A percentile compares a stretch with the other conserved stretches of the same genome.
These are phyloP conservation scores for Epichloe aotearoae DNA, from an alignment of 2,329 filamentous ascomycete species.

Conservation along the genomic window DNA sequence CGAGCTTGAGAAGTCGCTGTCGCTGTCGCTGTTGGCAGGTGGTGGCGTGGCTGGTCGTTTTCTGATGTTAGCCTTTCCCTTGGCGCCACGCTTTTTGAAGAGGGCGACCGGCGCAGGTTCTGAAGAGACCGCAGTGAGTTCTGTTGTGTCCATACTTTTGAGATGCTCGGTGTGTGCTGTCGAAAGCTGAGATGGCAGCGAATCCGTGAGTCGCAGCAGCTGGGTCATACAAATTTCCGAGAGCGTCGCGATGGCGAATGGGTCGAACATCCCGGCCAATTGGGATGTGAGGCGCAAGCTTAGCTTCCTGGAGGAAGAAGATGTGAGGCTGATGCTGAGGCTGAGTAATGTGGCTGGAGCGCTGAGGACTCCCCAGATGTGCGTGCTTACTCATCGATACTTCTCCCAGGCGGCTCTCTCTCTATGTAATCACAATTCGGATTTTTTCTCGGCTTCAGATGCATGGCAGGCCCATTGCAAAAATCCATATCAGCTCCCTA, in stretches of 20 bases:
- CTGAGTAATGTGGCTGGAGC: not conserved
- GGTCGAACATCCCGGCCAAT: not conserved
- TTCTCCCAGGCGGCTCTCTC: too few relatives aligned
- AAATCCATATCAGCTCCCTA: too few relatives aligned
- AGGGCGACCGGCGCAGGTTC: slow-evolving; percentile 39
- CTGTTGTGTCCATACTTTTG: slow-evolving; percentile 3
- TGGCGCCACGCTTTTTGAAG: slow-evolving; percentile 79
- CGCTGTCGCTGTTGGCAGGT: slow-evolving; percentile 46
- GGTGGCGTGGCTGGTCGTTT: slow-evolving; percentile 73
- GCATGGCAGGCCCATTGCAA: too few relatives aligned
- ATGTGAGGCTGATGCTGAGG: not conserved
- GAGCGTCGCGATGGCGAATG: not conserved
- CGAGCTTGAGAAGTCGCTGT: slow-evolving; percentile 47
- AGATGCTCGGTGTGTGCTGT: not conserved
- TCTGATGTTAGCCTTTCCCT: slow-evolving; percentile 62
- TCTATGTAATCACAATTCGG: too few relatives aligned
- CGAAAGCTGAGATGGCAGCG: not conserved
- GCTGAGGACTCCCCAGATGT: too few relatives aligned
- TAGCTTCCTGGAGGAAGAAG: not conserved
- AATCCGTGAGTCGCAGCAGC: not conserved
- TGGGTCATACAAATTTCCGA: not conserved
- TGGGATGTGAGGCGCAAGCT: not conserved
- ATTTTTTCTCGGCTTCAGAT: too few relatives aligned
- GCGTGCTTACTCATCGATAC: not conserved
- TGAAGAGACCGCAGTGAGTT: not conserved